Percentiles rank a stretch among this genome's conserved stretches.
These are phyloP conservation scores for Penicillium odoratum DNA, from an alignment of 495 filamentous ascomycete genomes.

Conservation along the genomic window DNA sequence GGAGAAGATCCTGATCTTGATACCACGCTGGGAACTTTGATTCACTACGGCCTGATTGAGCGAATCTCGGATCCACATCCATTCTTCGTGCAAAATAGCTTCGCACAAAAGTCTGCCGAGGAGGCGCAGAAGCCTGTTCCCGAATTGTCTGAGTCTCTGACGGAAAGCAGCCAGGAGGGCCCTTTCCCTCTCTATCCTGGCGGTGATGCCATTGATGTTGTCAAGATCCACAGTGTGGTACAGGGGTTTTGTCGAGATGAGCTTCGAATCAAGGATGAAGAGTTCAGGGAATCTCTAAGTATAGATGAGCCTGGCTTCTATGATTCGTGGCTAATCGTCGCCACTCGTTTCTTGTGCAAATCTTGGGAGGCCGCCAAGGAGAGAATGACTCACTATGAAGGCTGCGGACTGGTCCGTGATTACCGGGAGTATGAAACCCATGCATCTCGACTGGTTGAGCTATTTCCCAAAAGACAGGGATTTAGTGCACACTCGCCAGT, in stretches of 20 bases:
- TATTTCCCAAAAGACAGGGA: slow-evolving; percentile 34
- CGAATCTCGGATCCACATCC: slow-evolving; percentile 43
- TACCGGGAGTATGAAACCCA: slow-evolving; percentile 71
- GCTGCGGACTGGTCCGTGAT: slow-evolving; percentile 66
- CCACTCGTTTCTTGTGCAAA: slow-evolving; percentile 57
- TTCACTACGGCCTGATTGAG: slow-evolving; percentile 70
- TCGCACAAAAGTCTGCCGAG: slow-evolving; percentile 24
- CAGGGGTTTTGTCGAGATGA: slow-evolving; percentile 77
- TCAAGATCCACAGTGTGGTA: slow-evolving; percentile 76
- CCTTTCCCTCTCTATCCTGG: slow-evolving; percentile 46
- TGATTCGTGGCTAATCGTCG: slow-evolving; percentile 64
- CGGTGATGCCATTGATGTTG: slow-evolving; percentile 58
- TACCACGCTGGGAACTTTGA: slow-evolving; percentile 66
- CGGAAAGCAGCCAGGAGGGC: slow-evolving; percentile 51
- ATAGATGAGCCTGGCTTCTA: slow-evolving; percentile 32
- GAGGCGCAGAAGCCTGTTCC: slow-evolving; percentile 27
- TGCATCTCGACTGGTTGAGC: slow-evolving; percentile 53
- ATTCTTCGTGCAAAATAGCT: slow-evolving; percentile 40
- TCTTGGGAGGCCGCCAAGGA: slow-evolving; percentile 63
- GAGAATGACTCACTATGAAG: slow-evolving; percentile 54
- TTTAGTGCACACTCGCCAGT: slow-evolving; percentile 29
- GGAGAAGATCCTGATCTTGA: slow-evolving; percentile 64
- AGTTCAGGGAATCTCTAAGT: slow-evolving; percentile 36
- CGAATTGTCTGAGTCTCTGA: slow-evolving; percentile 37
- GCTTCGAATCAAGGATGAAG: slow-evolving; percentile 54